Evolutionary conservation across 2,329 filamentous ascomycete genomes (phyloP), one percentile per base, ranked within the genome.

Genomic region (Penicillium sp.): DNA sequence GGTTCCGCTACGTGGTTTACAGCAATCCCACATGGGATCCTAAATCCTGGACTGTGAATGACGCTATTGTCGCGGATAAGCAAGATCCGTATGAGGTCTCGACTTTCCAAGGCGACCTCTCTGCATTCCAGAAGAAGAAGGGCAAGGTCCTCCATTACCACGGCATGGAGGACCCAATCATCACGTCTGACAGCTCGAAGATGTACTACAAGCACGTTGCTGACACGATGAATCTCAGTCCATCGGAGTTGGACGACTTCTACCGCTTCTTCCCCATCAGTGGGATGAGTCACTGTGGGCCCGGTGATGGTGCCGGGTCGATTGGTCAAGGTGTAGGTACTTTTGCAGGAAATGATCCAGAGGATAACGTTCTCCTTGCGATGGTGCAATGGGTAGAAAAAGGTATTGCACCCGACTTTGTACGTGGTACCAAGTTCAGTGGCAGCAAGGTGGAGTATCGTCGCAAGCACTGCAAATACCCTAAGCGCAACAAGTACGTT

Each of bases 181-280:
- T 86, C 57, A 78, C 81, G 4, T 80, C 80, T 0, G 78, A 79
- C 0, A 79, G 80, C 14, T 81, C 80, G 6, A 76, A 81, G 3
- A 83, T 83, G 66, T 87, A 78, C 67, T 82, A 83, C 71, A 73
- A 78, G 30, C 75, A 79, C 14, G 77, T 84, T 1, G 64, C 65
- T 8, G 59, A 71, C 22, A 66, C 68, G 1, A 75, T 83, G 68
- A 73, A 76, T 0, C 33, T 70, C 4, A 43, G 59, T 1, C 64
- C 72, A 3, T 52, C 59, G 1, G 56, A 71, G 2, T 58, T 79
- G 7, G 76, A 79, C 59, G 70, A 71, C 0, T 79, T 77, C 61
- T 75, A 79, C 46, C 77, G 78, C 42, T 80, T 81, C 64, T 85
- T 85, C 66, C 75, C 73, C 35, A 76, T 86, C 14, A 81, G 82